Base-by-base conservation (phyloP, 768 basidiomycete species). In the Lentinula edodes region DNA sequence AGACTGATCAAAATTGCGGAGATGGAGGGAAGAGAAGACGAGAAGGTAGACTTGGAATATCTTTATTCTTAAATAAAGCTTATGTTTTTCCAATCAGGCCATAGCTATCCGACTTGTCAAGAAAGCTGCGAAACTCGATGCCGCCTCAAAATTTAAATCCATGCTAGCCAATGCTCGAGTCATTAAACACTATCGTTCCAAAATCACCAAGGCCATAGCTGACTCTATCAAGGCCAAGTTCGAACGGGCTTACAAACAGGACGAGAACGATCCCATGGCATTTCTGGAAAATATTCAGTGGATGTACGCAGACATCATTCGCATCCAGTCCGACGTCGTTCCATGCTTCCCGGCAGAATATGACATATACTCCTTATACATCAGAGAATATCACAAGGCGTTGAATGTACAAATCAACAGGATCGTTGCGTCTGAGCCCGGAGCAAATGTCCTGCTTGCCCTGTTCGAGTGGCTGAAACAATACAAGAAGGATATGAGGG, bases 391-490 rank as follows among this genome's bases (percentile, higher is more conserved):
- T 70, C 97, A 99, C 78, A 90, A 86, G 70, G 80, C 89, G 9
- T 78, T 98, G 45, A 88, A 96, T 74, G 74, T 75, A 0, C 86
- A 85, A 2, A 76, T 99, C 67, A 85, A 86, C 66, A 81, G 76
- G 61, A 83, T 95, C 41, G 78, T 92, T 28, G 80, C 78, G 4
- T 80, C 86, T 0, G 90, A 88, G 48, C 89, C 91, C 2, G 95
- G 95, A 60, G 96, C 97, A n/a, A 90, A 87, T 66, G 83, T 87
- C 16, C 80, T 98, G 32, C 84, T 99, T 2, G 82, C 86, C 23
- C 82, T 99, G 32, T 91, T 93, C 65, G 91, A 89, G 5, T 98
- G 95, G 94, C 81, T 97, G 56, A 98, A 98, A 75, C 91, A 98
- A 70, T 98, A 98, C 78, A 89, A 90, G 75, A 83, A 86, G 70